A percentile compares a stretch with the other conserved stretches of the same genome.
These are phyloP conservation scores for Middelhovenomyces tepae DNA, from an alignment of 805 yeast genomes.

Conservation along the genomic window DNA sequence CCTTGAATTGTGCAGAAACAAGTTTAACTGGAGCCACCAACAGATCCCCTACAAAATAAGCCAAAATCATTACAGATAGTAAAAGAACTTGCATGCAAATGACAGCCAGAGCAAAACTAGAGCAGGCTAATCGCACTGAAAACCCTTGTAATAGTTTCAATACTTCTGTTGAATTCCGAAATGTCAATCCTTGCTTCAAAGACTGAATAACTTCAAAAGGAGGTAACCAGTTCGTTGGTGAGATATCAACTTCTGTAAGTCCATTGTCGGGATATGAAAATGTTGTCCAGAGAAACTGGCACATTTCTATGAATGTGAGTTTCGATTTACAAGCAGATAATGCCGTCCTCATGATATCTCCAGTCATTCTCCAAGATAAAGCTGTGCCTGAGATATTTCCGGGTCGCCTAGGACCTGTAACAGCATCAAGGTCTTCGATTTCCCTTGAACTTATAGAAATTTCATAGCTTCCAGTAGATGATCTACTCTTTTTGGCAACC, in stretches of 20 bases:
- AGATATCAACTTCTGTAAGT: conserved; percentile 1
- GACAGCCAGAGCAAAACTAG: conserved; percentile 12
- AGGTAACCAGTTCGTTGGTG: conserved; percentile 10
- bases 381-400: conserved; percentile 17
- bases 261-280: conserved; percentile 18
- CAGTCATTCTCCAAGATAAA: conserved; percentile 20
- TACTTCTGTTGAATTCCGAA: conserved; percentile 5
- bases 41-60: conserved; percentile 16
- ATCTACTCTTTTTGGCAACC: neutral
- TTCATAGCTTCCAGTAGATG: no score
- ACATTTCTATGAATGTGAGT: no score
- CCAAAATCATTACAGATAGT: conserved; percentile 14
- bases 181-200: conserved; percentile 3
- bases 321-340: no score
- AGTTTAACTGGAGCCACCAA: conserved; percentile 9
- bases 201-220: conserved; percentile 14
- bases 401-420: conserved; percentile 19
- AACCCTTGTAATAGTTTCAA: conserved; percentile 3
- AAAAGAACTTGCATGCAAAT: conserved; percentile 14
- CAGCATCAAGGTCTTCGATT: no score
- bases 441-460: no score
- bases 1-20: no score
- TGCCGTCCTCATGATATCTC: conserved; percentile 12
- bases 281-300: conserved; percentile 12
- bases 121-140: conserved; percentile 5